These are phyloP conservation scores for Saccharata proteae DNA, from an alignment of 2,329 filamentous ascomycete species.

Conservation along the genomic window DNA sequence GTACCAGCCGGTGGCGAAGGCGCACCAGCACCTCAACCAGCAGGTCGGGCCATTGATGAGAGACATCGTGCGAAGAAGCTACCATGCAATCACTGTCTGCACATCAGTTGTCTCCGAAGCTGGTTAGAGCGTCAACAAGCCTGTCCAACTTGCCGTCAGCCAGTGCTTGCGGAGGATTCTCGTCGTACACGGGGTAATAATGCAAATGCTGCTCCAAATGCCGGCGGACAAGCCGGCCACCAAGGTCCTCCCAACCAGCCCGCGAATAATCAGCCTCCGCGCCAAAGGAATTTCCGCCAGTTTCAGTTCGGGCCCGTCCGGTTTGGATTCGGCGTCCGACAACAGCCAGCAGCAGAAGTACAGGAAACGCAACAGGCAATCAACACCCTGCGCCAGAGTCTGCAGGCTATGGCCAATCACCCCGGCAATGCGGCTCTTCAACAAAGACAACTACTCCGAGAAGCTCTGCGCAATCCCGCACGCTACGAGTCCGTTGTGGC, in stretches of 20 bases:
- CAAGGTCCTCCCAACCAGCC: conserved; percentile 9
- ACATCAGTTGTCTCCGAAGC: conserved; percentile 87
- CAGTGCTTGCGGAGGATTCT: conserved; percentile 47
- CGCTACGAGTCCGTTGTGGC: conserved; percentile 19
- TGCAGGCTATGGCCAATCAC: conserved; percentile 4
- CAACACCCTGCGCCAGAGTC: conserved; percentile 11
- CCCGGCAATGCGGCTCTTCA: no score
- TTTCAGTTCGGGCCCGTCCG: conserved; percentile 7
- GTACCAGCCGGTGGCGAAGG: conserved; percentile 21
- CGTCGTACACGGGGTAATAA: conserved; percentile 17
- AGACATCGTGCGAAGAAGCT: conserved; percentile 86
- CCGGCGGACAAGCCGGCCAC: conserved; percentile 5
- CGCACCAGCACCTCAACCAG: conserved; percentile 22
- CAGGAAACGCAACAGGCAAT: conserved; percentile 9
- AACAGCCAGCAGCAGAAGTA: conserved; percentile 4
- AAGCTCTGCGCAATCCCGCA: conserved; percentile 3
- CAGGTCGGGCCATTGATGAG: conserved; percentile 53
- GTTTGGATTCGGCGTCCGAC: conserved; percentile 7
- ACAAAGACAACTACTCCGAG: background rate
- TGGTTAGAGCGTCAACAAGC: conserved; percentile 97
- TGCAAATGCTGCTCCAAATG: conserved; percentile 11
- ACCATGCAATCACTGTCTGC: conserved; percentile 88
- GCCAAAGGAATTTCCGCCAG: conserved; percentile 3
- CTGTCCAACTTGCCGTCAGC: conserved; percentile 82
- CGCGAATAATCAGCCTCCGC: conserved; percentile 13